These are phyloP conservation scores for Russula dissimulans DNA, from an alignment of 768 basidiomycete species.

Conservation along the genomic window DNA sequence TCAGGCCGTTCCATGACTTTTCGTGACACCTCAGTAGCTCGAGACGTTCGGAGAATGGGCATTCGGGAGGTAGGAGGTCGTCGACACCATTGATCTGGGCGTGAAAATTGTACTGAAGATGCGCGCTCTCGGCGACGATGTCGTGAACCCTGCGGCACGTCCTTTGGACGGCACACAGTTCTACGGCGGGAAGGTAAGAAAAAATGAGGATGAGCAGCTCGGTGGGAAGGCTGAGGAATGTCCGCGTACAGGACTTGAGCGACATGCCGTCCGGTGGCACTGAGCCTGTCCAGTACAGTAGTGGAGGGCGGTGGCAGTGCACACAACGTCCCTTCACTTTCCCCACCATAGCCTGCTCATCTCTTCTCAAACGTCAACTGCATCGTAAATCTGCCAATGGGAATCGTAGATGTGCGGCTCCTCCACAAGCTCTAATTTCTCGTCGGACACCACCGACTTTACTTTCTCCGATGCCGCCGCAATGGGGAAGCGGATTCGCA, in stretches of 20 bases:
- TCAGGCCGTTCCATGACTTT: conserved; percentile 3
- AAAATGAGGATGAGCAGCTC: conserved; percentile 10
- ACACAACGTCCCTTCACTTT: no score
- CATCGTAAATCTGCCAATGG: no score
- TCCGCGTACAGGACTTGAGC: background rate
- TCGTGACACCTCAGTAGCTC: conserved; percentile 5
- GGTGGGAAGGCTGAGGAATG: conserved; percentile 1
- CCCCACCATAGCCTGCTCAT: no score
- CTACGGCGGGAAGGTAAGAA: background rate
- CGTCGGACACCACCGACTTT: no score
- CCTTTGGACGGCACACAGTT: background rate
- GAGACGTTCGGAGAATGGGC: conserved; percentile 7
- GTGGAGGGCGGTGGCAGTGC: background rate
- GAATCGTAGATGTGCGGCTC: no score
- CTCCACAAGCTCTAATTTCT: no score
- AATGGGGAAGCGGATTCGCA: no score
- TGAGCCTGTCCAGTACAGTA: background rate
- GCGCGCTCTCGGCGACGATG: background rate
- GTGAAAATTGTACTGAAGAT: conserved; percentile 7
- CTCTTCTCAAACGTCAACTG: no score
- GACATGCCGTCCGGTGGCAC: background rate
- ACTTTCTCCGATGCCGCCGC: no score
- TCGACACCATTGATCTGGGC: conserved; percentile 4
- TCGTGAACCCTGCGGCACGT: background rate
- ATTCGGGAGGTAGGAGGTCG: background rate